A percentile compares a stretch with the other conserved stretches of the same genome.
Conservation (phyloP, 805 yeast genomes). For the Sugiyamaella qingdaonensis region DNA sequence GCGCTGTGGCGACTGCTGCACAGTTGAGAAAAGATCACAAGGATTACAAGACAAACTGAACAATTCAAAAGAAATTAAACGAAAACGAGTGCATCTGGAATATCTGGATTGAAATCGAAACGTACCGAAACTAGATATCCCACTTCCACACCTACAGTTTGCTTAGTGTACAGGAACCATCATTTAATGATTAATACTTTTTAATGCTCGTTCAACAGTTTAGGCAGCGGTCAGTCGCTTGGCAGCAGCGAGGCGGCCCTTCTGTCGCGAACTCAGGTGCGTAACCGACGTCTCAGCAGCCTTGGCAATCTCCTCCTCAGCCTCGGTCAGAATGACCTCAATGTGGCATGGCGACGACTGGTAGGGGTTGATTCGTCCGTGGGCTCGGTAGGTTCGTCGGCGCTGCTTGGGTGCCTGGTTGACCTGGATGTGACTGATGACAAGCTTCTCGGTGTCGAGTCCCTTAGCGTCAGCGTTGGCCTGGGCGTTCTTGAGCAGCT, state of each 20-base stretch:
- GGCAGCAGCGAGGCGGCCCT: conserved; percentile 84
- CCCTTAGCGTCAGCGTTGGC: conserved; percentile 99
- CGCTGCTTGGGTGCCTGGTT: conserved; percentile 99
- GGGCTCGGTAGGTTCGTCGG: conserved; percentile 99
- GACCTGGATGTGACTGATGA: conserved; percentile 97
- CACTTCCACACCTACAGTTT: no score
- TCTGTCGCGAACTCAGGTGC: conserved; percentile 86
- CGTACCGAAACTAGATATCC: no score
- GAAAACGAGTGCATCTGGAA: no score
- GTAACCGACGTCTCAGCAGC: conserved; percentile 64
- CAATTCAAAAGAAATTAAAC: no score
- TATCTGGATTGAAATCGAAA: no score
- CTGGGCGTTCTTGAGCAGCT: conserved; percentile 94
- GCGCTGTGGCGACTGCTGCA: no score
- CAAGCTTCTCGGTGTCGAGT: conserved; percentile 89
- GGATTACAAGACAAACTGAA: no score
- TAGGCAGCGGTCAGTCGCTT: conserved; percentile 71
- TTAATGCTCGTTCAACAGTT: conserved; percentile 19
- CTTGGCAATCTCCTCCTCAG: conserved; percentile 89
- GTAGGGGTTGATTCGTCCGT: conserved; percentile 99
- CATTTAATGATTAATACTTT: neutral
- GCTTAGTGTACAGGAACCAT: neutral
- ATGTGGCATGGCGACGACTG: conserved; percentile 98
- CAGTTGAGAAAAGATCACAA: no score
- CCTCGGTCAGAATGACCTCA: conserved; percentile 94